Evolutionary conservation across 176 grass and related monocot genomes (phyloP).

Genomic region (Ampelocalamus luodianensis): DNA sequence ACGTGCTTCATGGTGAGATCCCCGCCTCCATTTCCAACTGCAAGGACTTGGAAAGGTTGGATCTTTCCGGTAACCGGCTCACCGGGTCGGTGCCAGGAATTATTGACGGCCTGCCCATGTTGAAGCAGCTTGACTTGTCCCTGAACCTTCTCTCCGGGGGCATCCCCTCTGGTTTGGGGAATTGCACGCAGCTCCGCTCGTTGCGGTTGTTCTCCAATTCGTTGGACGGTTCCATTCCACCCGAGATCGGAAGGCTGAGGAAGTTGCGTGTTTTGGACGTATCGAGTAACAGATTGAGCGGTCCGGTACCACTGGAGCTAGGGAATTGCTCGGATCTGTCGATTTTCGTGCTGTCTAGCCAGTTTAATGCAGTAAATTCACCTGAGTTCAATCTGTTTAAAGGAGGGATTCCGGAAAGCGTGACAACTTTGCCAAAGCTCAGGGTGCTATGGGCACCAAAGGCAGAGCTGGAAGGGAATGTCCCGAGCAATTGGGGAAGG

Average conservation of each 20-base stretch:
- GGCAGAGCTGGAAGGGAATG: slow-evolving; percentile 39
- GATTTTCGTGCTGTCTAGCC: slow-evolving; percentile 65
- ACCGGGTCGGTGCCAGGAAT: slow-evolving; percentile 45
- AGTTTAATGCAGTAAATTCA: slow-evolving; percentile 45
- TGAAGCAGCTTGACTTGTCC: slow-evolving; percentile 62
- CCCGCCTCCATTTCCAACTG: slow-evolving; percentile 57
- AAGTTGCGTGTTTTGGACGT: slow-evolving; percentile 78
- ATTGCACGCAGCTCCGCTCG: slow-evolving; percentile 58
- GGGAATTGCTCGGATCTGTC: slow-evolving; percentile 70
- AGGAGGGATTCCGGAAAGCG: slow-evolving; percentile 52
- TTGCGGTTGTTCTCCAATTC: slow-evolving; percentile 73
- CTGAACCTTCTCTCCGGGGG: slow-evolving; percentile 52
- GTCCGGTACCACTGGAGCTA: slow-evolving; percentile 59
- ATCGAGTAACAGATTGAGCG: slow-evolving; percentile 74
- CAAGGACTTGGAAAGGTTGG: slow-evolving; percentile 53
- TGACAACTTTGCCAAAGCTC: slow-evolving; percentile 56
- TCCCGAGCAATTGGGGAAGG: slow-evolving; percentile 61
- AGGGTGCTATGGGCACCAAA: slow-evolving; percentile 59
- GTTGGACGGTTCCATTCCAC: slow-evolving; percentile 68
- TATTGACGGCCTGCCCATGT: slow-evolving; percentile 46
- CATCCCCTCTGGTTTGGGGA: slow-evolving; percentile 68
- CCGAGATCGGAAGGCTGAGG: slow-evolving; percentile 62
- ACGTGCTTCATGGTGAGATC: slow-evolving; percentile 70
- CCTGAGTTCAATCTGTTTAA: slow-evolving; percentile 71
- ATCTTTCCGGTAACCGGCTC: slow-evolving; percentile 79